Base-by-base conservation (phyloP, 805 yeast species). In the Saccharomycopsis lassenensis region DNA sequence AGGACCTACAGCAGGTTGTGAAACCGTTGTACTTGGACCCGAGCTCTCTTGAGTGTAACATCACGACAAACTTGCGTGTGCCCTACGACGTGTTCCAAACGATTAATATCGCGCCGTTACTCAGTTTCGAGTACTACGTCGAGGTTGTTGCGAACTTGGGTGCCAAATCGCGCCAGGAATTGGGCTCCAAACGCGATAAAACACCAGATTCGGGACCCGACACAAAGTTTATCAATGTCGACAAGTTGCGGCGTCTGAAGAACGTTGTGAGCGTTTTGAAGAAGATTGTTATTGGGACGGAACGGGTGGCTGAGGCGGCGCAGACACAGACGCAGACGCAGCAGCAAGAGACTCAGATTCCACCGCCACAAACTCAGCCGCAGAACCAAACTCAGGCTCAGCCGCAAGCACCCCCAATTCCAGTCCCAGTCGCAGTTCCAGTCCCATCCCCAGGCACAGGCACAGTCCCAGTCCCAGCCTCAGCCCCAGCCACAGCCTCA, bases 61-160 rank as follows among this genome's bases (percentile, higher is more conserved):
- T 78, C 7, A 71, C 70, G 22, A 72, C 87, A 0, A 68, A 71
- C 27, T 56, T 86, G 15, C 63, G 76, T 43, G 76, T 86, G 0
- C 95, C 96, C 0, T 71, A 80, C 1, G 95, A 86, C 48, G 76
- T 82, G 1, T 84, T 86, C 52, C 93, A 95, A 1, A 82, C 94
- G 0, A 81, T 84, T 10, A 65, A 71, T 12, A 80, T 81, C 1
- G 71, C 82, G 35, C 74, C 73, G 2, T 58, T 77, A 32, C 84
- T 85, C 6, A 67, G 85, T 2, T 86, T 86, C 55, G 89, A 82
- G 51, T 86, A 87, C 52, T 82, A 79, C 51, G 60, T 86, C 11
- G 96, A 86, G 52, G 86, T 81, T 2, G 65, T 84, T 39, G 73
- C 82, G n/a, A 86, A 86, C 50, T 57, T 87, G 28, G 75, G 87